Percentiles rank a stretch among this genome's conserved stretches.
phyloP scores from a whole-genome alignment of 352 stramenopile genomes.

The Phytophthora meadii region DNA sequence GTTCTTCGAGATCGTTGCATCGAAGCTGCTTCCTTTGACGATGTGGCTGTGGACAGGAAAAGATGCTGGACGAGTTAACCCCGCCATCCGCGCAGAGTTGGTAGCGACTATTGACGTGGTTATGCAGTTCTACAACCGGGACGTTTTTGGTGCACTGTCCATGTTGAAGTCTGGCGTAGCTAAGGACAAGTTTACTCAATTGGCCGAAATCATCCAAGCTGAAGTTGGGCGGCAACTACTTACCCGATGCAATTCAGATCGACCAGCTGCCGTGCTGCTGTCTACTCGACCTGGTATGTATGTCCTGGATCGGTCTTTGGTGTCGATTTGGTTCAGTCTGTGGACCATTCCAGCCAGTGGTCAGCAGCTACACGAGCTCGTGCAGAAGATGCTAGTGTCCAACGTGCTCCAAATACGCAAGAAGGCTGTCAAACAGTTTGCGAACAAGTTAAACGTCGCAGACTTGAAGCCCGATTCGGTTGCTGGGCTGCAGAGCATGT shows the following conservation, averaged over 20 bases:
- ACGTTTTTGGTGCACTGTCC: conserved; percentile 14
- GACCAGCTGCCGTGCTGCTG: conserved; percentile 16
- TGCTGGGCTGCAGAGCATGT: conserved; percentile 42
- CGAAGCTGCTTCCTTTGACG: conserved; percentile 46
- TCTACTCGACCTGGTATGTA: conserved; percentile 49
- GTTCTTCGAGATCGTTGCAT: conserved; percentile 40
- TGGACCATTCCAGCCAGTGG: conserved; percentile 20
- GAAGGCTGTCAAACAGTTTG: conserved; percentile 61
- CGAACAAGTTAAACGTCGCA: conserved; percentile 30
- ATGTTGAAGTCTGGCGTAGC: conserved; percentile 14
- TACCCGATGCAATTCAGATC: conserved; percentile 32
- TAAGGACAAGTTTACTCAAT: conserved; percentile 19
- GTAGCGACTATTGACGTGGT: conserved; percentile 59
- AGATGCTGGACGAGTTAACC: conserved; percentile 32
- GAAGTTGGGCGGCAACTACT: conserved; percentile 43
- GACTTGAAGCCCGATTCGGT: conserved; percentile 13
- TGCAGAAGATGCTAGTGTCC: conserved; percentile 48
- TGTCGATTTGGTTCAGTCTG: conserved; percentile 58
- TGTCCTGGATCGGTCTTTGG: conserved; percentile 51
- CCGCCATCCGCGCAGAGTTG: conserved; percentile 56
- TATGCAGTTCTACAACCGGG: conserved; percentile 38
- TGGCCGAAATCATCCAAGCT: conserved; percentile 25
- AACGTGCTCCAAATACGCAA: conserved; percentile 71
- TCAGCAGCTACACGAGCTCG: conserved; percentile 18
- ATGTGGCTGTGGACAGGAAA: conserved; percentile 55